Percentiles rank a stretch among this genome's conserved stretches.
Conservation (phyloP, 192 early-diverging fungal species). For the Thamnidium elegans region DNA sequence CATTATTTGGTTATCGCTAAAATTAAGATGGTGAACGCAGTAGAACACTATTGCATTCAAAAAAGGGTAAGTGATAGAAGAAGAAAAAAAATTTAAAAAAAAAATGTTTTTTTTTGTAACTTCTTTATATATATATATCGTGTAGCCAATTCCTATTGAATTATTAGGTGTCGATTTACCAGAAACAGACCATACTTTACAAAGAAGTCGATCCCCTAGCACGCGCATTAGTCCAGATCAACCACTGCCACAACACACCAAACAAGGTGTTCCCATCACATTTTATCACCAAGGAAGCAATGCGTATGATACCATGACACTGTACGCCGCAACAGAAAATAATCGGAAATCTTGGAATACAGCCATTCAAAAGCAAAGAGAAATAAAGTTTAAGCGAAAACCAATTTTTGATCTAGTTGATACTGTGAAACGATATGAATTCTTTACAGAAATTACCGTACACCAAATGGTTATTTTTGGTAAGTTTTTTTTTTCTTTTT, state of each 20-base stretch:
- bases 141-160: constrained; percentile 9
- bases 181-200: background rate
- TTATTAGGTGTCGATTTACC: constrained; percentile 11
- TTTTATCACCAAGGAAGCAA: constrained; percentile 10
- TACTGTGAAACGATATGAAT: constrained; percentile 19
- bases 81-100: background rate
- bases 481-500: constrained; percentile 18
- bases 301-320: background rate
- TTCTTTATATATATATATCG: no score
- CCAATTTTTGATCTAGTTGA: constrained; percentile 1
- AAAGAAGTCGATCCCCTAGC: background rate
- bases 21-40: background rate
- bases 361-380: background rate
- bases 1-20: constrained; percentile 50
- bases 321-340: background rate
- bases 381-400: background rate
- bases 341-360: constrained; percentile 4
- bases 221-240: background rate
- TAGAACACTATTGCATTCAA: background rate
- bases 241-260: background rate
- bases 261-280: constrained; percentile 7
- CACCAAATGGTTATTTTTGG: constrained; percentile 50
- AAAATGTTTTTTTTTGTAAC: background rate
- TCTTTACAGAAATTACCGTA: constrained; percentile 49
- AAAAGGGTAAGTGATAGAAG: no score